Percentiles rank a stretch among this genome's conserved stretches.
Conservation (phyloP, 768 basidiomycete species). For the Serpula lacrymans region DNA sequence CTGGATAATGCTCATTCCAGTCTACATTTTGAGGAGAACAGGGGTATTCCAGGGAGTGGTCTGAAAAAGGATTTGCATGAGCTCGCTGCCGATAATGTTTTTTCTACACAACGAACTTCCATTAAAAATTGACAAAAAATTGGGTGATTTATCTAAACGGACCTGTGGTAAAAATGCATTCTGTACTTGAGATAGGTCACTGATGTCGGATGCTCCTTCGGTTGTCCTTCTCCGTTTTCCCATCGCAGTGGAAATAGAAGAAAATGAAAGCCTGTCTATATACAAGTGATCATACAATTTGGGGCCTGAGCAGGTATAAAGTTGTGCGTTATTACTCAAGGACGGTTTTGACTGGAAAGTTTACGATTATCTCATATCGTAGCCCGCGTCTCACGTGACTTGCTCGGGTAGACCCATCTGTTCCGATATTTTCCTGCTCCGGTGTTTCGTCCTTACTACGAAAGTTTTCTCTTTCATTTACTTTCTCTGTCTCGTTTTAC, state of each 20-base stretch:
- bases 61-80: constrained; percentile 84
- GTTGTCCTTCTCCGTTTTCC: constrained; percentile 24
- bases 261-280: neutral
- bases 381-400: neutral
- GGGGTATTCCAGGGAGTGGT: constrained; percentile 88
- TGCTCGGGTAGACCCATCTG: neutral
- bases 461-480: neutral
- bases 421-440: constrained; percentile 24
- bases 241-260: constrained; percentile 11
- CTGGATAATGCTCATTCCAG: constrained; percentile 83
- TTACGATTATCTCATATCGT: too few species aligned
- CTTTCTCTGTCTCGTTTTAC: constrained; percentile 1
- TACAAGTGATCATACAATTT: neutral
- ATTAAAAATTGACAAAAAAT: neutral
- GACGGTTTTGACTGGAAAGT: too few species aligned
- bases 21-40: constrained; percentile 69
- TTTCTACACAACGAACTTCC: constrained; percentile 54
- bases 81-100: constrained; percentile 81
- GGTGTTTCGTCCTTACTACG: constrained; percentile 9
- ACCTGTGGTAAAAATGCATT: constrained; percentile 64
- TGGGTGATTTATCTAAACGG: too few species aligned
- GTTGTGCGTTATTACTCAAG: too few species aligned
- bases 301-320: neutral
- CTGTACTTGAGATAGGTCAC: too few species aligned
- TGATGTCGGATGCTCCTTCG: too few species aligned